These are phyloP conservation scores for Penstemon davidsonii DNA, from an alignment of 257 asterid species.

Conservation along the genomic window DNA sequence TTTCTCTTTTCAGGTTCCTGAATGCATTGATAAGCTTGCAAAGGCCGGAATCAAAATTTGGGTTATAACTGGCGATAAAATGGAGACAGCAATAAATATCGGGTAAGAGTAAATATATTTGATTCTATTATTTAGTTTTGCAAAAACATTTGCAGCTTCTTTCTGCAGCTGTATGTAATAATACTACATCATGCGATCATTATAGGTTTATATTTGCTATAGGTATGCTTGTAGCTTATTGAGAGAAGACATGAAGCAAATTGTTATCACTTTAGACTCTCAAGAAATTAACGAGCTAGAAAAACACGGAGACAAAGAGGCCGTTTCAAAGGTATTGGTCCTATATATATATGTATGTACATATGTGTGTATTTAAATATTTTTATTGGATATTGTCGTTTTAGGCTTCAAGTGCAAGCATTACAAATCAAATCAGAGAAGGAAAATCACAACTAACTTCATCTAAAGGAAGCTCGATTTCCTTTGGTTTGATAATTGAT, in stretches of 20 bases:
- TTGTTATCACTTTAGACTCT: conserved; percentile 73
- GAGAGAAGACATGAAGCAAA: conserved; percentile 82
- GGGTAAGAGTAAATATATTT: conserved; percentile 50
- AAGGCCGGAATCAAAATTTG: conserved; percentile 88
- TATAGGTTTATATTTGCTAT: conserved; percentile 23
- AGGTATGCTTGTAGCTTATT: conserved; percentile 94
- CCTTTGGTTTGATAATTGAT: conserved; percentile 81
- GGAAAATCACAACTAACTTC: conserved; percentile 51
- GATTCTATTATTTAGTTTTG: too few relatives aligned
- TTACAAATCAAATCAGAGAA: conserved; percentile 58
- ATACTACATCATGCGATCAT: conserved; percentile 16
- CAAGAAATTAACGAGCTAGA: conserved; percentile 57
- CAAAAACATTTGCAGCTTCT: background rate
- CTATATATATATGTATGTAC: background rate
- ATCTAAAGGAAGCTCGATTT: conserved; percentile 43
- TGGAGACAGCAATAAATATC: conserved; percentile 97
- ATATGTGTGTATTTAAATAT: background rate
- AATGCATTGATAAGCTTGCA: conserved; percentile 86
- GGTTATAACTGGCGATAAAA: conserved; percentile 98
- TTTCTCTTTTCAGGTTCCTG: conserved; percentile 65
- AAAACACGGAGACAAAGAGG: conserved; percentile 72
- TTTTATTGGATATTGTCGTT: conserved; percentile 31
- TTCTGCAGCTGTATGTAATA: conserved; percentile 13
- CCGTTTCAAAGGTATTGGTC: conserved; percentile 55
- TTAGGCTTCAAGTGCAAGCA: conserved; percentile 68